Evolutionary conservation across 352 stramenopile genomes (phyloP).

Genomic region (Phytophthora sp.): DNA sequence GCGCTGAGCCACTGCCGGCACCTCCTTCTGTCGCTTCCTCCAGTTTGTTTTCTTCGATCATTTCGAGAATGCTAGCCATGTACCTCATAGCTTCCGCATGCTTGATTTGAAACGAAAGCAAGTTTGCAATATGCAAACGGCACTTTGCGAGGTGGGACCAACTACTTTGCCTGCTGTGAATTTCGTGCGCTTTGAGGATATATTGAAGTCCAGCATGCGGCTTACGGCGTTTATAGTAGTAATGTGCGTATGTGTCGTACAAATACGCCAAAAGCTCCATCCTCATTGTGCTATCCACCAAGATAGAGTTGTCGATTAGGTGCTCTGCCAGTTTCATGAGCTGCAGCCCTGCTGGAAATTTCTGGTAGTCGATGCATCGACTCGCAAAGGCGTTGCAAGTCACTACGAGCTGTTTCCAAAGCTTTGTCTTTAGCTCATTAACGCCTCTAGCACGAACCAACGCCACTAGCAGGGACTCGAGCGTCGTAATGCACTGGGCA

Average conservation of each 20-base stretch:
- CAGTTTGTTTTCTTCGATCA: slow-evolving; percentile 91
- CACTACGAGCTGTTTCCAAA: slow-evolving; percentile 93
- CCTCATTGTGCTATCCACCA: slow-evolving; percentile 52
- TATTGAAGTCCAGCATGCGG: slow-evolving; percentile 84
- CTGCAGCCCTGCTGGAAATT: slow-evolving; percentile 77
- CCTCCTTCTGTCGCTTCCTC: slow-evolving; percentile 48
- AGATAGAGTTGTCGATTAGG: slow-evolving; percentile 79
- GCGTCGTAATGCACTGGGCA: slow-evolving; percentile 73
- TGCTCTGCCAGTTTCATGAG: slow-evolving; percentile 85
- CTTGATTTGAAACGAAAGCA: slow-evolving; percentile 79
- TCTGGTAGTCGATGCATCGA: slow-evolving; percentile 83
- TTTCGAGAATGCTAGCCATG: slow-evolving; percentile 84
- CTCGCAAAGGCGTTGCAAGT: slow-evolving; percentile 90
- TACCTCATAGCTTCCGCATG: slow-evolving; percentile 81
- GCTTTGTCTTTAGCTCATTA: slow-evolving; percentile 62
- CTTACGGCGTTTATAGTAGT: slow-evolving; percentile 90
- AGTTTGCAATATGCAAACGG: slow-evolving; percentile 81
- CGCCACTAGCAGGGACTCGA: slow-evolving; percentile 79
- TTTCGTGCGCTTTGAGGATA: slow-evolving; percentile 83
- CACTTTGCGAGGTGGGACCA: slow-evolving; percentile 92
- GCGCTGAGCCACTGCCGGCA: slow-evolving; percentile 60
- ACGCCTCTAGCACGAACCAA: slow-evolving; percentile 64
- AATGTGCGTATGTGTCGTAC: slow-evolving; percentile 90
- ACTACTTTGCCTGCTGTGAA: slow-evolving; percentile 74
- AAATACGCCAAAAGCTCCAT: slow-evolving; percentile 84